These are phyloP conservation scores for Clarkia xantiana DNA, from an alignment of 345 rosid genomes.

Conservation along the genomic window DNA sequence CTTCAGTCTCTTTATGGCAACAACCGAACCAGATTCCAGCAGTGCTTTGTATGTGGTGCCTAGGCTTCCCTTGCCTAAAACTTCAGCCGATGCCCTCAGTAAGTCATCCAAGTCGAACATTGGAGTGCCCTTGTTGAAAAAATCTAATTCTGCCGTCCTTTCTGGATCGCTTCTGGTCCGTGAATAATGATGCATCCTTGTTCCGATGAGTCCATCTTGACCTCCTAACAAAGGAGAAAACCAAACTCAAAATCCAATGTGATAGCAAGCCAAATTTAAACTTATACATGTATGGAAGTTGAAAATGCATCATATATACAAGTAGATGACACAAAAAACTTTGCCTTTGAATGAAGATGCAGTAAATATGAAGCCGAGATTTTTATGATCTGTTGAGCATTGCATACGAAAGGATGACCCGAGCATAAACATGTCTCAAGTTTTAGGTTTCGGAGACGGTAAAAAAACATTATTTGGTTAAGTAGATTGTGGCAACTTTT, in stretches of 20 bases:
- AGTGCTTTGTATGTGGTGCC: conserved; percentile 36
- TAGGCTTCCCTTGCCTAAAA: conserved; percentile 31
- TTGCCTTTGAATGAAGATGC: too few species aligned
- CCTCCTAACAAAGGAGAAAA: not conserved
- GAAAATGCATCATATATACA: too few species aligned
- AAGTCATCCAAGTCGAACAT: conserved; percentile 43
- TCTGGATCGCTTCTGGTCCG: conserved; percentile 22
- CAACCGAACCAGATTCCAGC: conserved; percentile 28
- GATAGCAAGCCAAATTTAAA: too few species aligned
- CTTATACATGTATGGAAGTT: too few species aligned
- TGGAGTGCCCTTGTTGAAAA: conserved; percentile 22
- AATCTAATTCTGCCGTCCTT: conserved; percentile 25
- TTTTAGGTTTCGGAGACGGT: too few species aligned
- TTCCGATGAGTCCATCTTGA: conserved; percentile 8
- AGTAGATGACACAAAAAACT: too few species aligned
- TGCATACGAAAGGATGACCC: too few species aligned
- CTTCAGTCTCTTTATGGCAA: conserved; percentile 31
- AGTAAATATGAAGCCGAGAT: too few species aligned
- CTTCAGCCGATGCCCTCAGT: conserved; percentile 40
- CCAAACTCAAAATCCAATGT: too few species aligned
- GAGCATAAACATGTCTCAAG: too few species aligned
- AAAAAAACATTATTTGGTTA: too few species aligned
- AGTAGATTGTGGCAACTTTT: not conserved
- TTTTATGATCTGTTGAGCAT: too few species aligned
- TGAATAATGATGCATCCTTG: conserved; percentile 7